Base-by-base conservation (phyloP, 176 grass and related monocot genomes). In the Neostapfia colusana region DNA sequence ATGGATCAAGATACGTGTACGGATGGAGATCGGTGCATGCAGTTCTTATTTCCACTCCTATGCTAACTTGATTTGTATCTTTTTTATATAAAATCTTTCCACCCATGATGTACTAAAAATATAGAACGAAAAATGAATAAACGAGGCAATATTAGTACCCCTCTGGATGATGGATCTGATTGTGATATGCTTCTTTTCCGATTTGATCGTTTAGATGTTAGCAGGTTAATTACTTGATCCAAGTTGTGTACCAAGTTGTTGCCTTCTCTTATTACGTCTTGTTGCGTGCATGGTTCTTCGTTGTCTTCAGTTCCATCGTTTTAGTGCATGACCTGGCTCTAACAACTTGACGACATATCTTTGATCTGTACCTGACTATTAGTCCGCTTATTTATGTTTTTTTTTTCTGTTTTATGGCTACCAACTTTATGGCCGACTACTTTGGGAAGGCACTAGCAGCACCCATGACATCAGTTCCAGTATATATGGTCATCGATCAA, bases 41-140 rank as follows among this genome's bases (percentile, higher is more conserved):
- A 42, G 7, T 75, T 57, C n/a, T 57, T 12, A 26, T 66, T 76
- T 69, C 62, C 50, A 65, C 39, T 27, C 13, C 44, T 69, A 10
- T 68, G n/a, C 6, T 43, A 18, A 42, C 53, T 63, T 55, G 23
- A 74, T 79, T 62, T 74, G 55, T 88, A 55, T 61, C 40, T 66
- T 20, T 17, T 66, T 40, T 40, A 56, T 21, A 54, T 58, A 64
- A 17, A 21, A 17, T 77, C 13, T 54, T 18, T 41, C 13, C 6
- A 12, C 8, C 20, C 36, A 58, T 58, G 23, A 58, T 58, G 55
- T 26, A 58, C 20, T 3, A 21, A 55, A 31, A 31, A 31, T 31
- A 3, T 31, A 31, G 5, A 23, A 48, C 4, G 20, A 23, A 56
- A 56, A 8, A 25, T 58, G 55, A 58, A 58, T 58, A 58, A 26